Conservation (phyloP, 306 rosid genomes). For the Gleditsia sinensis region DNA sequence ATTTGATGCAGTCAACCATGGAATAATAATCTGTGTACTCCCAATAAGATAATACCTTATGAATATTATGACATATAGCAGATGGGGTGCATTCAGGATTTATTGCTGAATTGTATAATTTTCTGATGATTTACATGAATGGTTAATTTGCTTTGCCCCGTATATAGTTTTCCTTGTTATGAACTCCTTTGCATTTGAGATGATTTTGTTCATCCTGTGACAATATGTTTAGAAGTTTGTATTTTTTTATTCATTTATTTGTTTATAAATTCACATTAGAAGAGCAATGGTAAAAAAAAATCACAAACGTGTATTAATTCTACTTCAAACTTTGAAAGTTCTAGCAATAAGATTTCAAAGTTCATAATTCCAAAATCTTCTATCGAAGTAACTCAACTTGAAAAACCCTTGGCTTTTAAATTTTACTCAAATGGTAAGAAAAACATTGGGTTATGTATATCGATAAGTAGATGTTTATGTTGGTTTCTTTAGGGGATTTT, state of each 20-base stretch:
- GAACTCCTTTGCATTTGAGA: neutral
- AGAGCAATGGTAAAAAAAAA: no score
- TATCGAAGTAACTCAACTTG: neutral
- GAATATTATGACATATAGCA: neutral
- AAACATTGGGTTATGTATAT: neutral
- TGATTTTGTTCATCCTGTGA: constrained; percentile 19
- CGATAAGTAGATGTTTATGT: neutral
- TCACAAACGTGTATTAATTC: neutral
- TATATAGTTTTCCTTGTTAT: neutral
- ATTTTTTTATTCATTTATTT: neutral
- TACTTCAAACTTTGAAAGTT: neutral
- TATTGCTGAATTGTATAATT: neutral
- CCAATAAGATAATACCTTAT: neutral
- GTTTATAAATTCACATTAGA: neutral
- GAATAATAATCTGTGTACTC: neutral
- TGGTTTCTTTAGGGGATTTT: neutral
- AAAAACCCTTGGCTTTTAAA: neutral
- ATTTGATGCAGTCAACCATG: neutral
- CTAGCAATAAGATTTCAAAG: neutral
- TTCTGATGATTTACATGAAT: neutral
- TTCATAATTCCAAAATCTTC: neutral
- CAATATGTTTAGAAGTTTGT: neutral
- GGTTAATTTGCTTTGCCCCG: neutral
- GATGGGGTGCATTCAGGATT: constrained; percentile 2
- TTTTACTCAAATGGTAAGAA: constrained; percentile 6